Evolutionary conservation across 257 asterid genomes (phyloP), one percentile per base, ranked within the genome.

Genomic region (Pogostemon cablin): DNA sequence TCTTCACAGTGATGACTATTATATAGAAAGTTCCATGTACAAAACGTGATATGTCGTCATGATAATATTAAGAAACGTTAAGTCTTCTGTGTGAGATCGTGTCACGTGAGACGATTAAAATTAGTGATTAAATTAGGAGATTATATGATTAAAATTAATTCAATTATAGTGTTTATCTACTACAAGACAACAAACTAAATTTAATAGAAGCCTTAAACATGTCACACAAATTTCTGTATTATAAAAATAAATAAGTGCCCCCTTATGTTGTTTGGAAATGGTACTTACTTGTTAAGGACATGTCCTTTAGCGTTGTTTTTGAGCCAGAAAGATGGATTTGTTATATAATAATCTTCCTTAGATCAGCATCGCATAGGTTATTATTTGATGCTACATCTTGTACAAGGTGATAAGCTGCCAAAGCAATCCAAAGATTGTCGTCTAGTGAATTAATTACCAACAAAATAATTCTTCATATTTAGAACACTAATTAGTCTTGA

Each of bases 1-100:
- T 72, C 66, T 76, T 62, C 79, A 67, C 78, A 77, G 82, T 75
- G 59, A 69, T 58, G 71, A 46, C 77, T 76, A 76, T 76, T 81
- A 81, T 80, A 83, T 77, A 72, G 79, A 38, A 60, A 17, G 7
- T 40, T 46, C 25, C 38, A 61, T 56, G 68, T 25, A 20, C 11
- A 53, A 15, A 53, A 53, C 59, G 6, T 17, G 37, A 25, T 25
- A 1, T 1, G 32, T 25, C 32, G 32, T 25, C 32, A 25, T 25
- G 32, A 25, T 25, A 25, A 25, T 25, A 25, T 25, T 25, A 25
- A 25, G 32, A 25, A 25, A 25, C 32, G 32, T 25, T 25, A 25
- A 25, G 32, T 25, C 25, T 20, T 20, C 17, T 15, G 17, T 15
- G 17, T 15, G 17, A 15, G 17, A 15, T 15, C 25, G 1, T 20